A percentile compares a stretch with the other conserved stretches of the same genome.
phyloP scores from a whole-genome alignment of 2,329 filamentous ascomycete species.

The Ustulina deusta region DNA sequence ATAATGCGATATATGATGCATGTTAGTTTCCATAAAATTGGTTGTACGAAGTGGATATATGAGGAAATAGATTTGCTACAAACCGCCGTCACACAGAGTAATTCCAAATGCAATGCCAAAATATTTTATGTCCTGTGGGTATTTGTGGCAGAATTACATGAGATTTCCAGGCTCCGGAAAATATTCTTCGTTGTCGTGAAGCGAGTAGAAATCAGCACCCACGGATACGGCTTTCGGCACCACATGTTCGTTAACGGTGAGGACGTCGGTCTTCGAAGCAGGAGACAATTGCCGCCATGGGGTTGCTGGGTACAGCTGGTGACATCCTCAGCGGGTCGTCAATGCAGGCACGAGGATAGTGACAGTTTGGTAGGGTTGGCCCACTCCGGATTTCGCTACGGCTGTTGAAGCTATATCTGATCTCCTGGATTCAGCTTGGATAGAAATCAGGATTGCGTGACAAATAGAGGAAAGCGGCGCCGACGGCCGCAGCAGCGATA shows the following conservation, averaged over 20 bases:
- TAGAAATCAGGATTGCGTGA: slow-evolving; percentile 23
- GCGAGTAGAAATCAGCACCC: slow-evolving; percentile 15
- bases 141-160: too few species aligned
- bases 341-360: slow-evolving; percentile 30
- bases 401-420: too few species aligned
- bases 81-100: too few species aligned
- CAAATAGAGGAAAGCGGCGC: slow-evolving; percentile 24
- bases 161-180: slow-evolving; percentile 30
- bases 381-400: too few species aligned
- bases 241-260: too few species aligned
- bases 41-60: neutral
- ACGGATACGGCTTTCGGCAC: slow-evolving; percentile 29
- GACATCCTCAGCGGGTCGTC: slow-evolving; percentile 33
- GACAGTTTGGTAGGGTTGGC: slow-evolving; percentile 21
- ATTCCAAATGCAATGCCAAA: too few species aligned
- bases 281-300: slow-evolving; percentile 23
- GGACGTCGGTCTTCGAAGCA: neutral
- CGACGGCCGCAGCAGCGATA: neutral
- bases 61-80: neutral
- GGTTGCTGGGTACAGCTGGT: neutral
- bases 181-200: slow-evolving; percentile 32
- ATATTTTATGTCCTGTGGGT: too few species aligned
- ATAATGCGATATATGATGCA: neutral
- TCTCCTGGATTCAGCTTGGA: slow-evolving; percentile 7
- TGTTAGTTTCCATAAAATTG: neutral